phyloP scores from a whole-genome alignment of 768 basidiomycete species.

The Pulveroboletus sp. region DNA sequence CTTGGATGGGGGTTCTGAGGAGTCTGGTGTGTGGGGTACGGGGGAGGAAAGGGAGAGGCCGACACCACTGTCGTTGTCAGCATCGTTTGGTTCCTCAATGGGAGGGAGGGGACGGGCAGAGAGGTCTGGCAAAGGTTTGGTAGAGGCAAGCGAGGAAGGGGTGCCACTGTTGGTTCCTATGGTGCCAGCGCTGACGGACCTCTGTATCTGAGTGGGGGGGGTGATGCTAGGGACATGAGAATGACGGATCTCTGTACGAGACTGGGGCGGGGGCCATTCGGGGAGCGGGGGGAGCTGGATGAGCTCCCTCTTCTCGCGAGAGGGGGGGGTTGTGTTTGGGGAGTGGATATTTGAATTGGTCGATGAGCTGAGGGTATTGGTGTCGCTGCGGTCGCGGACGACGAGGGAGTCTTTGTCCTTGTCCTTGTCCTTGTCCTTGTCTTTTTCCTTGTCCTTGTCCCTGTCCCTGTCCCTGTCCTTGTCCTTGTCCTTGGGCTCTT shows the following conservation, averaged over 20 bases:
- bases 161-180: slow-evolving; percentile 35
- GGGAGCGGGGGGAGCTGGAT: slow-evolving; percentile 54
- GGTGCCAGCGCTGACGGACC: slow-evolving; percentile 26
- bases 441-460: slow-evolving; percentile 31
- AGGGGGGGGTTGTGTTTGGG: slow-evolving; percentile 21
- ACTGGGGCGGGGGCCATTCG: slow-evolving; percentile 56
- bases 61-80: slow-evolving; percentile 34
- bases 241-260: slow-evolving; percentile 21
- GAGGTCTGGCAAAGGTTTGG: slow-evolving; percentile 73
- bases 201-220: slow-evolving; percentile 23
- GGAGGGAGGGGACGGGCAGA: slow-evolving; percentile 45
- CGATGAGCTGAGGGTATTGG: slow-evolving; percentile 29
- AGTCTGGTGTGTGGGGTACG: slow-evolving; percentile 21
- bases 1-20: slow-evolving; percentile 23
- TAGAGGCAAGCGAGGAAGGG: slow-evolving; percentile 44
- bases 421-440: slow-evolving; percentile 23
- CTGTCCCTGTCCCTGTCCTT: slow-evolving; percentile 52
- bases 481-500: slow-evolving; percentile 41
- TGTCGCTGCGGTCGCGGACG: slow-evolving; percentile 31
- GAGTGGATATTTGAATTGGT: slow-evolving; percentile 22
- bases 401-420: slow-evolving; percentile 28
- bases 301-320: slow-evolving; percentile 56
- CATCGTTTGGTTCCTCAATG: slow-evolving; percentile 38
- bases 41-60: slow-evolving; percentile 32
- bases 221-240: slow-evolving; percentile 10